Conservation (phyloP, 176 grass and related monocot genomes). For the Chrysopogon serrulatus region DNA sequence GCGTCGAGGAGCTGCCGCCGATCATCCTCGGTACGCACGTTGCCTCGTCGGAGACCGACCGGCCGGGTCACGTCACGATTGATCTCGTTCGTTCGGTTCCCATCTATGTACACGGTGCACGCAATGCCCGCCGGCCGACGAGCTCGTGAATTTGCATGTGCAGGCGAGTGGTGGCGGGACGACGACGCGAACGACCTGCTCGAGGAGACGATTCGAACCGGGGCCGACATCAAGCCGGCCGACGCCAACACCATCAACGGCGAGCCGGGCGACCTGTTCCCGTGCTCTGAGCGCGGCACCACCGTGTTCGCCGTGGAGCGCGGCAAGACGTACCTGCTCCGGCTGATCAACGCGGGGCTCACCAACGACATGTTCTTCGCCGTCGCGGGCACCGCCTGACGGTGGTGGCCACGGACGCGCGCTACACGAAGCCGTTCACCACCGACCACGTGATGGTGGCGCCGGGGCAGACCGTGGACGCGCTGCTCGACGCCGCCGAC, state of each 20-base stretch:
- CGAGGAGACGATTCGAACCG: not conserved
- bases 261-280: constrained; percentile 23
- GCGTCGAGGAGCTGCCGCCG: constrained; percentile 40
- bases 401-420: constrained; percentile 24
- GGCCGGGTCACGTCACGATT: no score
- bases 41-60: no score
- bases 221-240: constrained; percentile 1
- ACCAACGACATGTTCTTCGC: constrained; percentile 49
- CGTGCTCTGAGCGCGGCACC: not conserved
- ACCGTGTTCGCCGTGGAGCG: constrained; percentile 23
- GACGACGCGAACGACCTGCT: not conserved
- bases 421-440: not conserved
- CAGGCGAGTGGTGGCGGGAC: constrained; percentile 34
- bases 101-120: no score
- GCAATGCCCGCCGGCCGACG: no score
- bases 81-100: no score
- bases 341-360: constrained; percentile 58
- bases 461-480: constrained; percentile 32
- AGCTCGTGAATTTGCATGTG: no score
- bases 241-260: constrained; percentile 57
- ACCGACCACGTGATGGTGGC: constrained; percentile 13
- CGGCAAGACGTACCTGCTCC: constrained; percentile 64
- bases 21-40: constrained; percentile 35
- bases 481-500: constrained; percentile 18
- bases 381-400: constrained; percentile 55